Conservation (phyloP, 2,329 filamentous ascomycete species). For the Parastagonospora nodorum region DNA sequence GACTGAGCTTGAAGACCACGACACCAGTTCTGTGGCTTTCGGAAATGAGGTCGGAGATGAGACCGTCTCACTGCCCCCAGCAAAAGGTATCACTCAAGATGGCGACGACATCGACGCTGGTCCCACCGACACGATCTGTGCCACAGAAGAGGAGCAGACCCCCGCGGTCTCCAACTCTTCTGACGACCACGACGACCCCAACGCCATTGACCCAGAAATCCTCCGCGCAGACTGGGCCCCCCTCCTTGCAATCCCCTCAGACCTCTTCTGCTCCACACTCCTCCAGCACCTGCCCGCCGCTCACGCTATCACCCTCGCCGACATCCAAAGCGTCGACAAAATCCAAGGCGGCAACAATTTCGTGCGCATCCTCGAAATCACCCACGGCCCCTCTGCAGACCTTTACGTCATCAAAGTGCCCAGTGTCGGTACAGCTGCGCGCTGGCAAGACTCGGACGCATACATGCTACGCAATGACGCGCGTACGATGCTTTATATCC, state of each 20-base stretch:
- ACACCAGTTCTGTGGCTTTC: too few species aligned
- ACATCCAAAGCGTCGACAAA: not conserved
- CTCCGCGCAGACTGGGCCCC: constrained; percentile 1
- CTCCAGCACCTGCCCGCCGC: not conserved
- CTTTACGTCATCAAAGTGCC: constrained; percentile 9
- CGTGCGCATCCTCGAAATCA: not conserved
- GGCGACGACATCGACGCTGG: too few species aligned
- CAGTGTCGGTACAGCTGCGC: constrained; percentile 5
- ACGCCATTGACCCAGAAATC: not conserved
- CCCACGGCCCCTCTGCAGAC: not conserved
- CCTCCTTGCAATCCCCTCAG: not conserved
- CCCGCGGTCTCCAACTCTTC: not conserved
- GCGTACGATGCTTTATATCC: constrained; percentile 8
- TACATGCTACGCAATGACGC: constrained; percentile 10
- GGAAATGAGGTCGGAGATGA: too few species aligned
- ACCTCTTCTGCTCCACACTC: not conserved
- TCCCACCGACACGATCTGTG: not conserved
- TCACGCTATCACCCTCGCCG: too few species aligned
- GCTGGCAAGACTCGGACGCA: constrained; percentile 10
- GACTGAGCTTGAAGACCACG: too few species aligned
- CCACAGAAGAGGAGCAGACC: not conserved
- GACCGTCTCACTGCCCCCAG: too few species aligned
- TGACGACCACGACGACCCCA: not conserved
- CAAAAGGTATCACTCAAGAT: too few species aligned
- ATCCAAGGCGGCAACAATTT: not conserved